Base-by-base conservation (phyloP, 306 rosid species). In the Vigna radiata region DNA sequence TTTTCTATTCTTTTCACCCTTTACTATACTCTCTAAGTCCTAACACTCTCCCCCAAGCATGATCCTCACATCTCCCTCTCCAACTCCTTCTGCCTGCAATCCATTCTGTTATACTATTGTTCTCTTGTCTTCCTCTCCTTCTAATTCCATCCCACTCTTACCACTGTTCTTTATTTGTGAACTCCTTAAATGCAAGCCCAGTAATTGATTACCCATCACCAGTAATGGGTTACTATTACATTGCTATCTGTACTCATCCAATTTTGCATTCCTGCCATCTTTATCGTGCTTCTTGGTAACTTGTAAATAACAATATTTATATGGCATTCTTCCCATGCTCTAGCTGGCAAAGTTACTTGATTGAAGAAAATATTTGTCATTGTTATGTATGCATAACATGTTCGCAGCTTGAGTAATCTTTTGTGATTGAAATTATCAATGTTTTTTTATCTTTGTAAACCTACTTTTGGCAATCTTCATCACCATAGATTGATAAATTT, bases 331-430 rank as follows among this genome's bases (percentile, higher is more conserved):
- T 68, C 33, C 62, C 70, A 25, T 68, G 73, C 43, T 56, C 62
- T 50, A 76, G 59, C 77, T 49, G 19, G 77, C 46, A 17, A 67
- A 55, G 71, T 69, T 72, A 72, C 69, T 39, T 68, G 72, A 74
- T 68, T 39, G 39, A 2, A 68, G 43, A 72, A 68, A 43, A 77
- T 67, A 61, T 52, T 16, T 73, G 74, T 52, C 27, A 31, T 49
- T 52, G 80, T 3, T 55, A 73, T 77, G 47, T 53, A 17, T 64
- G 50, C 47, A 27, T 68, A 70, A 19, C 63, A 15, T 76, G 48
- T 43, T 43, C 0, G 48, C 4, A 43, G 46, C 13, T 41, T 41
- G 3, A 9, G 13, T 39, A 41, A 41, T 41, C 12, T 41, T 41
- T 44, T 1, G 25, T 52, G 54, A 37, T 61, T 77, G 75, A 77